These are phyloP conservation scores for Ophiosphaerella korrae DNA, from an alignment of 2,329 filamentous ascomycete genomes.

Conservation along the genomic window DNA sequence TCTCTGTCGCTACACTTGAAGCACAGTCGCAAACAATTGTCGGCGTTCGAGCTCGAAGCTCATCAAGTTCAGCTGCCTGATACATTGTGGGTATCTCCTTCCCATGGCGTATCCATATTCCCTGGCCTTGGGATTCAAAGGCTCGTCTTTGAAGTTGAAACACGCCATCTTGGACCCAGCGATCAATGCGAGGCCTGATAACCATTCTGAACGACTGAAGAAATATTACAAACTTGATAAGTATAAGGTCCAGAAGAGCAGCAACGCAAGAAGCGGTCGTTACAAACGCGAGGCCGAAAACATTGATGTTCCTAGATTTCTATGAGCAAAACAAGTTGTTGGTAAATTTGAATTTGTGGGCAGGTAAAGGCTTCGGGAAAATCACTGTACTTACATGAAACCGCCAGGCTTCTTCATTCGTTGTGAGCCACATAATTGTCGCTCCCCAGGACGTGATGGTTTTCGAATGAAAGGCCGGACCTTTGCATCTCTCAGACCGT, in stretches of 20 bases:
- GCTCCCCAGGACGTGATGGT: conserved; percentile 6
- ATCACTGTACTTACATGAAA: conserved; percentile 14
- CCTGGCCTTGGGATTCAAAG: conserved; percentile 11
- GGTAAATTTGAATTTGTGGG: not conserved
- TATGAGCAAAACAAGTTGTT: not conserved
- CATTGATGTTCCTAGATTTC: conserved; percentile 21
- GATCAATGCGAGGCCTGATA: conserved; percentile 20
- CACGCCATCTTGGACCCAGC: conserved; percentile 31
- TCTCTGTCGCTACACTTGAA: too few relatives aligned
- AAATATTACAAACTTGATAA: conserved; percentile 22
- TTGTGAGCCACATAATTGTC: conserved; percentile 13
- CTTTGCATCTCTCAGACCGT: not conserved
- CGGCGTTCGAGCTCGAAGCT: too few relatives aligned
- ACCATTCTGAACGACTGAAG: conserved; percentile 11
- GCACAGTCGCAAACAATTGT: too few relatives aligned
- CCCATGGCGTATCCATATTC: not conserved
- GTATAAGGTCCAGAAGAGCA: conserved; percentile 9
- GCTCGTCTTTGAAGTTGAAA: conserved; percentile 28
- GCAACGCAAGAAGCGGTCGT: conserved; percentile 9
- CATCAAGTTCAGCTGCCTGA: not conserved
- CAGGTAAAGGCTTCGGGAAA: too few relatives aligned
- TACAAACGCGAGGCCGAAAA: conserved; percentile 25
- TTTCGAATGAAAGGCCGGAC: not conserved
- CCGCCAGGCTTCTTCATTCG: conserved; percentile 22
- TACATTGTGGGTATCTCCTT: not conserved